Base-by-base conservation (phyloP, 306 rosid genomes). In the Fragaria nilgerrensis region DNA sequence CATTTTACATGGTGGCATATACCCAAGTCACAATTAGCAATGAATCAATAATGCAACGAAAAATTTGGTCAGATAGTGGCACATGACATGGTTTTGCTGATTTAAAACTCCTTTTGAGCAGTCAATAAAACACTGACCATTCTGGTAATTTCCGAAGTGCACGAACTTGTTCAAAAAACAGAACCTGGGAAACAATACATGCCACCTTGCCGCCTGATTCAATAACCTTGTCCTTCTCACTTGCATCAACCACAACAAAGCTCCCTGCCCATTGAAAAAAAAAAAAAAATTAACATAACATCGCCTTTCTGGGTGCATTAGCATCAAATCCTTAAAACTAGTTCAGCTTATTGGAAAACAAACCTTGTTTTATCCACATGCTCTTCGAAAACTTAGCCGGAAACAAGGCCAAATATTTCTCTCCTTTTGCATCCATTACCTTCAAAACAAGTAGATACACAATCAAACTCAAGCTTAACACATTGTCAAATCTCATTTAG, bases 351-450 rank as follows among this genome's bases (percentile, higher is more conserved):
- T 43, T 9, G 41, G 16, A 4, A 39, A 23, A 81, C 85, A 72
- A 48, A 95, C 98, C 97, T 90, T 84, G 90, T 80, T 84, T 95
- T 2, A 95, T 95, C 98, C 97, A 95, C 96, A 95, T 88, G 87
- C 93, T 95, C 80, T 85, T 92, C 72, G 85, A 93, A 82, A 95
- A 92, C 89, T 90, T 95, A 16, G 97, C 97, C 43, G 96, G 98
- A 86, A 92, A 88, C 65, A 92, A 77, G 27, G 97, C 97, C 65
- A 95, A 78, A 36, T 88, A 92, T 53, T 87, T 87, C 74, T 82
- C 84, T 13, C 98, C 97, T 44, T 50, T 49, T 22, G 92, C 86
- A 92, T 92, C 98, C 96, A 88, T 85, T 59, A 95, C 96, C 98
- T 94, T 73, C 10, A 7, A 48, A 72, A 20, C 14, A 25, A 66